Evolutionary conservation across 345 rosid species (phyloP), one percentile per base, ranked within the genome.

Genomic region (Brassica nigra): DNA sequence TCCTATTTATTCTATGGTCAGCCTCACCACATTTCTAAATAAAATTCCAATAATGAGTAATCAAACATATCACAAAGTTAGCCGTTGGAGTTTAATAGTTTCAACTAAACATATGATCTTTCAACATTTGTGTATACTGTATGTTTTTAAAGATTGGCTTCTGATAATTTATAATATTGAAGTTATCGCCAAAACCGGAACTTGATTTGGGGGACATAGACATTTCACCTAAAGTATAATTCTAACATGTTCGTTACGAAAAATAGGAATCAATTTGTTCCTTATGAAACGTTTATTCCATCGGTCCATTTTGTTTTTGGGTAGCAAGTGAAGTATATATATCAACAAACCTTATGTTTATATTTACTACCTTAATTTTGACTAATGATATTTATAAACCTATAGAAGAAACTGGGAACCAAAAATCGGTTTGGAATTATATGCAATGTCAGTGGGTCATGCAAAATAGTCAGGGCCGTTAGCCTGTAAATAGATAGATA

Each of bases 201-300:
- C 72, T 69, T 75, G 31, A 18, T 18, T 16, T 54, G n/a, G 34
- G 15, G 15, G 79, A 80, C 69, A 54, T 69, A 11, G 76, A 80
- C 79, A 70, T 75, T 75, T 36, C 67, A 75, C 66, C 83, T 28
- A 63, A 52, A 69, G 15, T 5, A 74, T 73, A 20, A 47, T 62
- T 68, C 69, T 31, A 15, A 47, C 36, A 68, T 68, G 20, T 66
- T 30, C n/a, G 34, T 29, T 8, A 30, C 18, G 31, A n/a, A 2
- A 49, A 66, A 39, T 9, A n/a, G 1, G 1, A 20, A 69, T 42
- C 0, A 33, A 28, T 7, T 2, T 11, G 0, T 3, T 1, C 47
- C 14, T 36, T 54, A 14, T 54, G 34, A 71, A 78, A 39, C 37
- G 59, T 67, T 44, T 8, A 49, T 28, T 62, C 62, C 62, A 63